Percentiles rank a stretch among this genome's conserved stretches.
These are phyloP conservation scores for Silene coronaria DNA, from an alignment of 179 eudicot genomes.

Conservation along the genomic window DNA sequence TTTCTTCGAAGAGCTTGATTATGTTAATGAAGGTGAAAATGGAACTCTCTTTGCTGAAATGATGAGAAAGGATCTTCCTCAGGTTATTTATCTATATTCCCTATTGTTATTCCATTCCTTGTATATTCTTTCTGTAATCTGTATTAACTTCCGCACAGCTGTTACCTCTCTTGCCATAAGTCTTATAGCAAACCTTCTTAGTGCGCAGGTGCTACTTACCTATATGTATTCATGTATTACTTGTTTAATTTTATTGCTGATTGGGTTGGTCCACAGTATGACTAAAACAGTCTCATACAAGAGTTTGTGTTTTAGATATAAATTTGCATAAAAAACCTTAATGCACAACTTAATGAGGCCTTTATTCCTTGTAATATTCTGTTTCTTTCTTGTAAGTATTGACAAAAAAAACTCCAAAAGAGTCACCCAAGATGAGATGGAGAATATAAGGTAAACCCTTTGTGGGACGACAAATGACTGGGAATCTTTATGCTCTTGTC, in stretches of 20 bases:
- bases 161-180: not conserved
- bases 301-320: not conserved
- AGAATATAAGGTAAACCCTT: not conserved
- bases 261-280: not conserved
- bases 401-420: not conserved
- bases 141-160: not conserved
- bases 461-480: not conserved
- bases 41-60: conserved; percentile 89
- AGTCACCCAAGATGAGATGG: not conserved
- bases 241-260: not conserved
- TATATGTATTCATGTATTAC: not conserved
- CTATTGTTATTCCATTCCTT: not conserved
- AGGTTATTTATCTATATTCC: conserved; percentile 38
- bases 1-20: conserved; percentile 98
- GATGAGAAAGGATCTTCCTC: conserved; percentile 98
- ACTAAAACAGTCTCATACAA: not conserved
- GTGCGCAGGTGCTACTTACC: not conserved
- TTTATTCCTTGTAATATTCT: not conserved
- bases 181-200: not conserved
- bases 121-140: not conserved
- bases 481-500: not conserved
- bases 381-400: not conserved
- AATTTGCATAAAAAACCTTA: not conserved
- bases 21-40: conserved; percentile 94
- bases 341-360: not conserved